phyloP scores from a whole-genome alignment of 495 filamentous ascomycete species.

The Penicillium soppii region DNA sequence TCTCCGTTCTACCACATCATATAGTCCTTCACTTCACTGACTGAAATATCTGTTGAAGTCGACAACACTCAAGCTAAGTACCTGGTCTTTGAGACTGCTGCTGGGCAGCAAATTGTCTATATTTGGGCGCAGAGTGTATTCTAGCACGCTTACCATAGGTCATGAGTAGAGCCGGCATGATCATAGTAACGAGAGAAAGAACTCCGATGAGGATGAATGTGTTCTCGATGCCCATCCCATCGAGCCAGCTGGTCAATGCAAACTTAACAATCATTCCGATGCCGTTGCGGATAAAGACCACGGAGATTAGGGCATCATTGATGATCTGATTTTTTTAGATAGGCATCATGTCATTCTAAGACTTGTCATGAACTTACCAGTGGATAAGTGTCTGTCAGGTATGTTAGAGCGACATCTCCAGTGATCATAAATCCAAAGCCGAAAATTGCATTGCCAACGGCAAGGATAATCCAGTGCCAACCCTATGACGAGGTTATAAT shows the following conservation, averaged over 20 bases:
- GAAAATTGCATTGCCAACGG: constrained; percentile 26
- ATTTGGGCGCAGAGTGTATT: constrained; percentile 7
- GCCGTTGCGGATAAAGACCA: constrained; percentile 20
- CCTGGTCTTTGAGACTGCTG: background rate
- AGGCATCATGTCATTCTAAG: background rate
- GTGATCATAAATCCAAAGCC: constrained; percentile 27
- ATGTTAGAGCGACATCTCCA: constrained; percentile 24
- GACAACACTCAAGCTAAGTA: no score
- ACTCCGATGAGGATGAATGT: constrained; percentile 16
- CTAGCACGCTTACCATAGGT: constrained; percentile 14
- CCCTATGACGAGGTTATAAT: constrained; percentile 6
- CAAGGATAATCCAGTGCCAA: constrained; percentile 24
- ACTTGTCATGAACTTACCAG: constrained; percentile 14
- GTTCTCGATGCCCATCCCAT: constrained; percentile 18
- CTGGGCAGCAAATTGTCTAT: background rate
- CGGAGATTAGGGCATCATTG: constrained; percentile 15
- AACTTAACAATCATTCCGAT: constrained; percentile 15
- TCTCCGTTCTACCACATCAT: no score
- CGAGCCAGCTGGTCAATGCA: constrained; percentile 13
- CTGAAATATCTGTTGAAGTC: no score
- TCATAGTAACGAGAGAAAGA: constrained; percentile 8
- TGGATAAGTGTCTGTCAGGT: constrained; percentile 30
- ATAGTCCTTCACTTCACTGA: no score
- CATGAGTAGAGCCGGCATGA: constrained; percentile 12
- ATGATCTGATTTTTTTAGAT: constrained; percentile 11